Evolutionary conservation across 768 basidiomycete genomes (phyloP), one percentile per base, ranked within the genome.

Genomic region (Termitomyces heimii): DNA sequence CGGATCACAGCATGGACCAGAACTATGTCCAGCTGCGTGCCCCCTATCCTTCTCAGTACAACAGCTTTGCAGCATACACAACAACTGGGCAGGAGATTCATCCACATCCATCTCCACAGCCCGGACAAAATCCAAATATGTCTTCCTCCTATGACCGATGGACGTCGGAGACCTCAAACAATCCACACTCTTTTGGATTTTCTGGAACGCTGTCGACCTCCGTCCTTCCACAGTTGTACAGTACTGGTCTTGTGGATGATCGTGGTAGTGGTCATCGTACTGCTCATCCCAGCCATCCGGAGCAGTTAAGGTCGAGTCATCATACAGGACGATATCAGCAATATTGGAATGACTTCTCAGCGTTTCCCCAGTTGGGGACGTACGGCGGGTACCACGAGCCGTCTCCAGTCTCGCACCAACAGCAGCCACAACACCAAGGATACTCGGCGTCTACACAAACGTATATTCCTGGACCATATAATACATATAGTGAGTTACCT

Each of bases 191-290:
- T 13, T 66, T 66, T 52, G 64, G 69, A 54, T 76, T 77, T 63
- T 66, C 76, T 24, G 76, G 75, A 6, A 75, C 80, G 44, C 64
- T 89, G 43, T 86, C 88, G 22, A 89, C 88, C 18, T 85, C 86
- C 0, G 86, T 87, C 26, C 77, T 90, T 43, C 86, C 88, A 0
- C 87, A 88, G 60, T 73, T 85, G 63, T 90, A 88, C 66, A 89
- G 86, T 70, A 88, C 88, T 4, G 88, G 87, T 0, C 70, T 89
- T 47, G 76, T 81, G 3, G 84, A 84, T 59, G 81, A 82, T 40
- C 73, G 77, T 37, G 16, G 50, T 7, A 37, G 22, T 9, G 32
- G 53, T 12, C 29, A 29, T 8, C 37, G 53, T 42, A 53, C 45
- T n/a, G 12, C 53, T 4, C 54, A 57, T 16, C 10, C 46, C 0